Evolutionary conservation across 2,329 filamentous ascomycete genomes (phyloP).

Genomic region (Pseudogymnoascus sp.): DNA sequence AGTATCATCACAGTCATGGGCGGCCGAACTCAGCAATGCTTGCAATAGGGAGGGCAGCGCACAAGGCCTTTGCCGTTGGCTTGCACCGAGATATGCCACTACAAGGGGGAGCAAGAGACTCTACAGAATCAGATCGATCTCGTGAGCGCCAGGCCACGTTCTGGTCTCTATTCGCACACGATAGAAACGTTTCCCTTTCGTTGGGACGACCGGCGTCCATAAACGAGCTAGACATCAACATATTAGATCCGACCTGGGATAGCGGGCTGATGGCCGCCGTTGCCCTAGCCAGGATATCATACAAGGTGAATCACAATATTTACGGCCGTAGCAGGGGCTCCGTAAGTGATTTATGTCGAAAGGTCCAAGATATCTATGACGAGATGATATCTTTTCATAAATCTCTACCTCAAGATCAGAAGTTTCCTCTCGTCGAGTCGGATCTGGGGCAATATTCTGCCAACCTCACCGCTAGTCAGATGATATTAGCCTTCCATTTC

Average conservation of each 20-base stretch:
- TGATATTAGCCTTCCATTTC: slow-evolving; percentile 10
- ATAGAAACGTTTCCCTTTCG: slow-evolving; percentile 13
- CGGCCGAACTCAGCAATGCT: slow-evolving; percentile 10
- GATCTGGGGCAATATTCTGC: not conserved
- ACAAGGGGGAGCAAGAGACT: not conserved
- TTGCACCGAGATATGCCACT: slow-evolving; percentile 7
- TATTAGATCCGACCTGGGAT: slow-evolving; percentile 8
- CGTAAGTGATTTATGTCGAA: slow-evolving; percentile 10
- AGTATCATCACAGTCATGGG: slow-evolving; percentile 3
- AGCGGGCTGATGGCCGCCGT: not conserved
- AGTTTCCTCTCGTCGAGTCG: slow-evolving; percentile 8
- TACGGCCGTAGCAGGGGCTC: slow-evolving; percentile 10
- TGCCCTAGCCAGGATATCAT: slow-evolving; percentile 8
- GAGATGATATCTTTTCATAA: slow-evolving; percentile 11
- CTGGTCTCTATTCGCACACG: slow-evolving; percentile 12
- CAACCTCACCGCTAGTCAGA: slow-evolving; percentile 9
- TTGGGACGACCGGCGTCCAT: slow-evolving; percentile 12
- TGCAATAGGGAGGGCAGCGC: slow-evolving; percentile 1
- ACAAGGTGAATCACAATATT: slow-evolving; percentile 12
- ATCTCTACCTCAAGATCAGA: slow-evolving; percentile 2
- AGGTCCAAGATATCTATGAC: slow-evolving; percentile 9
- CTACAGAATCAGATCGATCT: not conserved
- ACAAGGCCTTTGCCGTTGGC: slow-evolving; percentile 11
- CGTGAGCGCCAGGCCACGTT: slow-evolving; percentile 12
- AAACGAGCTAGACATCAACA: slow-evolving; percentile 11